A percentile compares a stretch with the other conserved stretches of the same genome.
Conservation (phyloP, 805 yeast genomes). For the Pichia nanzhaoensis region DNA sequence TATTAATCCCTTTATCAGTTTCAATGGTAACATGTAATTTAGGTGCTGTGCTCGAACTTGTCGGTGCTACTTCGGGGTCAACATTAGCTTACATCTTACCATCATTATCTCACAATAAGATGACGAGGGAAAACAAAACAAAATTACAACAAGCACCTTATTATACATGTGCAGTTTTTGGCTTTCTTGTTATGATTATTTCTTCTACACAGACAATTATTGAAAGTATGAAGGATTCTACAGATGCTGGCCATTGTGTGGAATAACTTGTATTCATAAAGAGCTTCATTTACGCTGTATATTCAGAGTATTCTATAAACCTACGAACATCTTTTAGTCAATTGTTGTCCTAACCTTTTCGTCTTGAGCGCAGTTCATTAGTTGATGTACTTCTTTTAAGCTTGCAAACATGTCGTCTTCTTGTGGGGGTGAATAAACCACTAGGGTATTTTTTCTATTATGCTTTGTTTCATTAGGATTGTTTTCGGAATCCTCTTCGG, state of each 20-base stretch:
- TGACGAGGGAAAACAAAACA: conserved; percentile 43
- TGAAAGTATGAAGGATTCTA: conserved; percentile 33
- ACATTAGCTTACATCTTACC: conserved; percentile 89
- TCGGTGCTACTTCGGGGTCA: conserved; percentile 91
- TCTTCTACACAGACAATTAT: conserved; percentile 72
- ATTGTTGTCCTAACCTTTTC: too few species aligned
- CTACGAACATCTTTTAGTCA: too few species aligned
- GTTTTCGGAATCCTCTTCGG: background rate
- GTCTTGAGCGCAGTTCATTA: background rate
- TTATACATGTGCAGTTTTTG: conserved; percentile 60
- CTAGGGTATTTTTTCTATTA: too few species aligned
- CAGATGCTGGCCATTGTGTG: conserved; percentile 45
- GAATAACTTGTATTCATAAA: conserved; percentile 7
- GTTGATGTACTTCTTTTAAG: conserved; percentile 2
- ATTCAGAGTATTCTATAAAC: too few species aligned
- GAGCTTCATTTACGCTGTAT: too few species aligned
- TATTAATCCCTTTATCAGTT: conserved; percentile 64
- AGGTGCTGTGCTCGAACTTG: conserved; percentile 82
- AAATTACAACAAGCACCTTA: conserved; percentile 46
- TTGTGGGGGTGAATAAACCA: background rate
- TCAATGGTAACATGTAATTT: conserved; percentile 78
- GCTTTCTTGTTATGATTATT: conserved; percentile 67
- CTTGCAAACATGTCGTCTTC: conserved; percentile 5
- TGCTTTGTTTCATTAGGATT: background rate
- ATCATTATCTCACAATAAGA: conserved; percentile 70